These are phyloP conservation scores for Dactylellina leptospora DNA, from an alignment of 2,329 filamentous ascomycete species.

Conservation along the genomic window DNA sequence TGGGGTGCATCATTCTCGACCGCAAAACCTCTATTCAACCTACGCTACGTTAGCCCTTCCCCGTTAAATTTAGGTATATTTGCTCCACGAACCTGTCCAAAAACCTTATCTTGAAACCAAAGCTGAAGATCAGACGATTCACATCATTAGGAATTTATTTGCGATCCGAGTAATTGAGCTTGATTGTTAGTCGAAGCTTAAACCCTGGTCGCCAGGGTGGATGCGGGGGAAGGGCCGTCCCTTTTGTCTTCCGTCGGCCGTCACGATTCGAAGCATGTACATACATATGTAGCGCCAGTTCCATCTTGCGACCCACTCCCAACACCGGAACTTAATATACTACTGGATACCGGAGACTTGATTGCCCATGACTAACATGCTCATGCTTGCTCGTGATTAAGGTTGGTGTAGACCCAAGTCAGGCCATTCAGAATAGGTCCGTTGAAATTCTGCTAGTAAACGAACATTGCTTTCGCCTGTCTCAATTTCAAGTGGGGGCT, in stretches of 20 bases:
- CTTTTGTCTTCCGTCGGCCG: slow-evolving; percentile 22
- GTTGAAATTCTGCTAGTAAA: neutral
- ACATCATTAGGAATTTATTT: slow-evolving; percentile 11
- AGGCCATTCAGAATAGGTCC: slow-evolving; percentile 33
- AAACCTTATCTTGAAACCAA: slow-evolving; percentile 7
- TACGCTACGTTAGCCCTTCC: slow-evolving; percentile 11
- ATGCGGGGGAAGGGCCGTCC: slow-evolving; percentile 40
- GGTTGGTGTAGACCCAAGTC: slow-evolving; percentile 5
- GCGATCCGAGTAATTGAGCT: slow-evolving; percentile 16
- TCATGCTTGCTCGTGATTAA: slow-evolving; percentile 10
- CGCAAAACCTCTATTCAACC: slow-evolving; percentile 2
- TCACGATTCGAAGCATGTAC: slow-evolving; percentile 18
- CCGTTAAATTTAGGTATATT: slow-evolving; percentile 2
- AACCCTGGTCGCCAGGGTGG: slow-evolving; percentile 40
- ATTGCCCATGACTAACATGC: slow-evolving; percentile 8
- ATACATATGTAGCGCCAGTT: slow-evolving; percentile 19
- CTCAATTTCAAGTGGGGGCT: slow-evolving; percentile 28
- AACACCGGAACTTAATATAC: neutral
- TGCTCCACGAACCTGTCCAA: slow-evolving; percentile 17
- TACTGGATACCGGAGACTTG: slow-evolving; percentile 4
- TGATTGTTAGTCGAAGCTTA: slow-evolving; percentile 25
- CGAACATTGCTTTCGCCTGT: slow-evolving; percentile 3
- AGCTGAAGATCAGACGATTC: slow-evolving; percentile 45
- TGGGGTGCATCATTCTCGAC: slow-evolving; percentile 6
- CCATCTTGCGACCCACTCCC: slow-evolving; percentile 10